Percentiles rank a stretch among this genome's conserved stretches.
Evolutionary conservation across 2,329 filamentous ascomycete species (phyloP).

Genomic region (Colletotrichum somersetense): DNA sequence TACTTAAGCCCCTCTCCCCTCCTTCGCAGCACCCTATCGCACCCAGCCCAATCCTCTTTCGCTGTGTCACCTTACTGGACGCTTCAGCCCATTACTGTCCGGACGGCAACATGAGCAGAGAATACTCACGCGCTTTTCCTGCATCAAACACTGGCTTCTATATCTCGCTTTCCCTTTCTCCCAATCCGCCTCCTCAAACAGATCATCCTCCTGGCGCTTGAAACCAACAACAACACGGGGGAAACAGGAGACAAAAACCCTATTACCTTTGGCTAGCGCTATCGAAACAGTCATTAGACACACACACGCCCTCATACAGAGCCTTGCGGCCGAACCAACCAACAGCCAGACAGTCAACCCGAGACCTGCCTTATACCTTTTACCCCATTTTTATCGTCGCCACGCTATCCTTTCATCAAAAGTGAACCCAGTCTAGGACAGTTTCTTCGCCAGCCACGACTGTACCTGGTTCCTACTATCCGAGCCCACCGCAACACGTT

Average conservation of each 20-base stretch:
- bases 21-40: constrained; percentile 13
- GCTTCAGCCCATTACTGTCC: constrained; percentile 33
- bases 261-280: constrained; percentile 8
- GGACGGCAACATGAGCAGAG: constrained; percentile 42
- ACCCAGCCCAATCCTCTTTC: constrained; percentile 13
- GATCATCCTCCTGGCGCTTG: constrained; percentile 35
- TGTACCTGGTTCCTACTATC: not conserved
- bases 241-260: constrained; percentile 5
- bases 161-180: constrained; percentile 34
- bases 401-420: not conserved
- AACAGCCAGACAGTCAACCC: constrained; percentile 2
- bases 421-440: constrained; percentile 1
- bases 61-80: constrained; percentile 26
- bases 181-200: constrained; percentile 26
- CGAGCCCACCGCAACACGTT: not conserved
- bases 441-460: not conserved
- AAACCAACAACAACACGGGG: not conserved
- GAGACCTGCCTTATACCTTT: constrained; percentile 4
- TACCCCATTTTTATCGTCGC: not conserved
- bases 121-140: constrained; percentile 30
- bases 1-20: constrained; percentile 41
- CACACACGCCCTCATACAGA: not conserved
- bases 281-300: constrained; percentile 6
- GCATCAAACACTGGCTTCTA: constrained; percentile 33
- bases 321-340: constrained; percentile 8